Base-by-base conservation (phyloP, 2,329 filamentous ascomycete genomes). In the Aspergillus costaricaensis region DNA sequence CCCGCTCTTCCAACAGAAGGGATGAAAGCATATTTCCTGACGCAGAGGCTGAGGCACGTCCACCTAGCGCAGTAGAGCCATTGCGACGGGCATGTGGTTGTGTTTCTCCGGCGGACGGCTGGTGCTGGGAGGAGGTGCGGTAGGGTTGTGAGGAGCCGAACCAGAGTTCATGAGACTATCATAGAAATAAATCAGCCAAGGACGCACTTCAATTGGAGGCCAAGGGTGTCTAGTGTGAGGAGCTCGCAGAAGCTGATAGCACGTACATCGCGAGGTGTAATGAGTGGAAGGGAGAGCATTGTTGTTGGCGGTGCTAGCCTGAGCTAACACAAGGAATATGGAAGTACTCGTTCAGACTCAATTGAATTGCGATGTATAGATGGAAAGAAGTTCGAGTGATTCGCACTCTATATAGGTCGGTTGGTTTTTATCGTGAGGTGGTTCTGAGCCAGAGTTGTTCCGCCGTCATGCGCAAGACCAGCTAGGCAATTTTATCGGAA, bases 1-100 rank as follows among this genome's bases (percentile, higher is more conserved):
- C 85, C 62, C 87, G 84, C 78, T 98, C 95, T 73, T 97, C 94
- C 44, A 86, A 80, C 25, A 85, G 82, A 10, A 96, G 85, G 2
- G 88, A 83, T 9, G 89, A 85, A 3, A 96, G 86, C 2, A 85
- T 82, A 25, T 76, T 88, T 83, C 67, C 84, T 79, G 72, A 87
- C 80, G 62, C 85, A 76, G 59, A 83, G 66, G 64, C 88, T 80
- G 62, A 85, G 75, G 74, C 71, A 59, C 66, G 68, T 49, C 60
- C 43, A 63, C 64, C 51, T 62, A 25, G 39, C 10, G 25, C 25
- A n/a, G 32, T 55, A 17, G n/a, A 57, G 27, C 55, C 58, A 59
- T 61, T 60, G 58, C 62, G 63, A 27, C 60, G 62, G 23, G 54
- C 51, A 19, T 43, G 51, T 30, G 21, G 41, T 36, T 61, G 62